Evolutionary conservation across 805 yeast genomes (phyloP), one percentile per base, ranked within the genome.

Genomic region (Yarrowia hollandica): DNA sequence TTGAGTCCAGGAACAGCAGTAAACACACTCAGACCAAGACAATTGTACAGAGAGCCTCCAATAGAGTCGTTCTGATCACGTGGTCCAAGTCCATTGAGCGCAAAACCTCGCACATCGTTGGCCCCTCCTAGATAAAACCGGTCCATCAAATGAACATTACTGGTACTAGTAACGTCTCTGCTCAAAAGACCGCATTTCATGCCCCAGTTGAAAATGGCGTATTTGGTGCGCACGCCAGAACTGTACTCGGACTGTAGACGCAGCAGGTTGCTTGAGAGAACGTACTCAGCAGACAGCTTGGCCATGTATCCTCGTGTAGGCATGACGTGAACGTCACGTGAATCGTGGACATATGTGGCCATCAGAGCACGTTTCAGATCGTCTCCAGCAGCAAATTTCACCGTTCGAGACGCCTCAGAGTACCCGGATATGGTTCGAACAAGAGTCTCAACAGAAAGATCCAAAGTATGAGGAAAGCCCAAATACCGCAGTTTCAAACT

Each of bases 91-190:
- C 88, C 82, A 74, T 85, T 85, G 57, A 79, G 74, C 30, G 80
- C 76, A 67, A 86, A 88, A 0, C 91, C 90, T 60, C 86, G 76
- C 25, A 90, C 82, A 58, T 85, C 86, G 59, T 83, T 79, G 12
- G 84, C 80, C 0, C 96, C 97, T 15, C 97, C 96, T 42, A 88
- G 75, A 67, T 84, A 88, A 69, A 91, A 92, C 63, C 88, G 79
- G 70, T 92, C 99, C 68, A 85, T 79, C 26, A 85, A 67, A 66
- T 87, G 91, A 1, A 88, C 58, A 4, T 15, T n/a, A 14, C 23
- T 26, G 33, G n/a, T n/a, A n/a, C n/a, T n/a, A 41, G 12, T 26
- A 10, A 26, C 31, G 22, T 50, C 31, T 15, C 42, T 18, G 72
- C 55, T 60, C 11, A 50, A 19, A 39, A 41, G 8, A 4, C 60